Percentiles rank a stretch among this genome's conserved stretches.
These are phyloP conservation scores for Picea glauca DNA, from an alignment of 75 land plant genomes.

Conservation along the genomic window DNA sequence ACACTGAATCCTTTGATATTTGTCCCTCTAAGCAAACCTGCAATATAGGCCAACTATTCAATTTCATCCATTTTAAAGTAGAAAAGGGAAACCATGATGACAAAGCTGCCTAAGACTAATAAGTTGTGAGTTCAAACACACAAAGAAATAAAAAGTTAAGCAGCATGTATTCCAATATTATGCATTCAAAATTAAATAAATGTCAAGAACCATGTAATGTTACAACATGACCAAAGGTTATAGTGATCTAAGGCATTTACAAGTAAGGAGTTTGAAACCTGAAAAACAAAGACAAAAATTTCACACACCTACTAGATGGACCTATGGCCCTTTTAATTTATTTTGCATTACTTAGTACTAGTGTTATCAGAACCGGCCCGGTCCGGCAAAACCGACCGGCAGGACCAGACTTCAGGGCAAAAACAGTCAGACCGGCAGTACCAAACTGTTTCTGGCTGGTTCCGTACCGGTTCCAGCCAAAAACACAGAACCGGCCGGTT, in stretches of 20 bases:
- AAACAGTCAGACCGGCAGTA: too few relatives aligned
- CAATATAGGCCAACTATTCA: background rate
- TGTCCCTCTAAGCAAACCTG: constrained; percentile 95
- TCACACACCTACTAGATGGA: too few relatives aligned
- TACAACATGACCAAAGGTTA: background rate
- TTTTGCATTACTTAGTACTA: too few relatives aligned
- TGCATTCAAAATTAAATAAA: background rate
- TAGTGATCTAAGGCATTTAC: background rate
- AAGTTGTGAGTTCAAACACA: background rate
- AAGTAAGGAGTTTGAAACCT: background rate
- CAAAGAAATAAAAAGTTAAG: background rate
- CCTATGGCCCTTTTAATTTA: too few relatives aligned
- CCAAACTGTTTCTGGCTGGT: too few relatives aligned
- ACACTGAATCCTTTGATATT: constrained; percentile 78
- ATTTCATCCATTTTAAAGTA: background rate
- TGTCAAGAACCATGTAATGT: background rate
- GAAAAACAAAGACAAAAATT: background rate
- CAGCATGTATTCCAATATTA: background rate
- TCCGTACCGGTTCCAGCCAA: too few relatives aligned
- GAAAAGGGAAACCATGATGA: background rate
- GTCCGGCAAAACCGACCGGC: too few relatives aligned
- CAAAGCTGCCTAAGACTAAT: background rate
- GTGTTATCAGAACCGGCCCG: too few relatives aligned
- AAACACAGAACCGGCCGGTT: too few relatives aligned
- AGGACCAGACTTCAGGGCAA: too few relatives aligned